Percentiles rank a stretch among this genome's conserved stretches.
Evolutionary conservation across 2,329 filamentous ascomycete genomes (phyloP).

Genomic region (Fusarium redolens): DNA sequence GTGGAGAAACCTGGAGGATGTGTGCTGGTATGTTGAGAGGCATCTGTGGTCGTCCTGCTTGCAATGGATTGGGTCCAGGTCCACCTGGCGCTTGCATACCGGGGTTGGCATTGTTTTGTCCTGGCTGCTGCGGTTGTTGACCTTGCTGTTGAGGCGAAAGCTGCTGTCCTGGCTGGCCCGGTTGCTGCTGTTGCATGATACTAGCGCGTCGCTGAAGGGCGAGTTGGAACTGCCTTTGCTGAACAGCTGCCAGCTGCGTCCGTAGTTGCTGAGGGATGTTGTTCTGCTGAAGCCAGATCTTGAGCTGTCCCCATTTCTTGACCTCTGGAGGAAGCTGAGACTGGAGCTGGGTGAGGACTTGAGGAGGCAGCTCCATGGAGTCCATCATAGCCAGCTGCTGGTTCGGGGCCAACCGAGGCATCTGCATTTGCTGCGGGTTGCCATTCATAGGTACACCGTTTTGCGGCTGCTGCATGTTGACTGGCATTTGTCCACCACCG

Average conservation of each 20-base stretch:
- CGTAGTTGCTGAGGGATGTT: slow-evolving; percentile 49
- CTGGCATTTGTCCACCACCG: slow-evolving; percentile 46
- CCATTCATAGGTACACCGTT: slow-evolving; percentile 41
- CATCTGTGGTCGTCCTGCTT: slow-evolving; percentile 41
- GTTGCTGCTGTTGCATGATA: slow-evolving; percentile 42
- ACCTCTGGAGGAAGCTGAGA: slow-evolving; percentile 54
- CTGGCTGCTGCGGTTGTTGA: slow-evolving; percentile 42
- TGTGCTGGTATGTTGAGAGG: slow-evolving; percentile 46
- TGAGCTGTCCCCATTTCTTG: slow-evolving; percentile 63
- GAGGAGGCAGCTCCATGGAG: slow-evolving; percentile 58
- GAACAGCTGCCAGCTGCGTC: slow-evolving; percentile 49
- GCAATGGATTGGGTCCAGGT: slow-evolving; percentile 46
- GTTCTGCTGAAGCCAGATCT: slow-evolving; percentile 55
- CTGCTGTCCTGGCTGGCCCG: slow-evolving; percentile 25
- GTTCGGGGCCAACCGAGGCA: slow-evolving; percentile 44
- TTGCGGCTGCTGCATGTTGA: slow-evolving; percentile 49
- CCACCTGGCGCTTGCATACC: slow-evolving; percentile 37
- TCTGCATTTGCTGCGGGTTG: slow-evolving; percentile 46
- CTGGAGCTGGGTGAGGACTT: slow-evolving; percentile 47
- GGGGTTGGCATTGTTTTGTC: slow-evolving; percentile 46
- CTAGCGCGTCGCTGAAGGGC: slow-evolving; percentile 47
- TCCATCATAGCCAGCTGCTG: slow-evolving; percentile 58
- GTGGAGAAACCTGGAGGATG: slow-evolving; percentile 48
- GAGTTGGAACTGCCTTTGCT: slow-evolving; percentile 55
- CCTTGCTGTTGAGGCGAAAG: slow-evolving; percentile 28